Evolutionary conservation across 2,329 filamentous ascomycete species (phyloP).

Genomic region (Alternaria triticimaculans): DNA sequence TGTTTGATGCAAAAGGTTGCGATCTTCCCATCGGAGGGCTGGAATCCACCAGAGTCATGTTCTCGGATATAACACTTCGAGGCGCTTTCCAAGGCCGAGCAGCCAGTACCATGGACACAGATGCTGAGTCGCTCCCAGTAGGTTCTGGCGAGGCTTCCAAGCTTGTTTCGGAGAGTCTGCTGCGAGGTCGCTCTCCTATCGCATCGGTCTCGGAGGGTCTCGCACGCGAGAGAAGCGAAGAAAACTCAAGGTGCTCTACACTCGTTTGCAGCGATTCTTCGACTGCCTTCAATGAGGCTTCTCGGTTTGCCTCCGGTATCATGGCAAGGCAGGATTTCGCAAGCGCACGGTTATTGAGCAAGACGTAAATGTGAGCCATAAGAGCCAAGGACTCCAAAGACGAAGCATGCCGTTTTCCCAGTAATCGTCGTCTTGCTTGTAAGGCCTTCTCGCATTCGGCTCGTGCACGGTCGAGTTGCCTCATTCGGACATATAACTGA

Average conservation of each 20-base stretch:
- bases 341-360: slow-evolving; percentile 26
- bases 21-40: not conserved
- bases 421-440: slow-evolving; percentile 29
- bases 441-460: slow-evolving; percentile 35
- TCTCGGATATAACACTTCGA: not conserved
- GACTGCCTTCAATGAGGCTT: slow-evolving; percentile 16
- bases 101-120: not conserved
- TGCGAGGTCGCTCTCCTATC: not conserved
- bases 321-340: slow-evolving; percentile 31
- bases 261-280: slow-evolving; percentile 21
- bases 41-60: not conserved
- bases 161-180: slow-evolving; percentile 5
- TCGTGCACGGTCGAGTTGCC: slow-evolving; percentile 28
- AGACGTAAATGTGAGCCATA: slow-evolving; percentile 35
- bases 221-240: slow-evolving; percentile 17
- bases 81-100: not conserved
- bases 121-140: not conserved
- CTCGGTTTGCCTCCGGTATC: slow-evolving; percentile 25
- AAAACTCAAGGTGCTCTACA: slow-evolving; percentile 29
- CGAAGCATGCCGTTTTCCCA: slow-evolving; percentile 32
- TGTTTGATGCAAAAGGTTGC: not conserved
- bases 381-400: slow-evolving; percentile 37
- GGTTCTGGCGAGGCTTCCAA: not conserved
- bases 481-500: slow-evolving; percentile 29
- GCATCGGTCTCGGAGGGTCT: not conserved